Base-by-base conservation (phyloP, 1,284 basidiomycete species). In the Cryptococcus amylolentus region DNA sequence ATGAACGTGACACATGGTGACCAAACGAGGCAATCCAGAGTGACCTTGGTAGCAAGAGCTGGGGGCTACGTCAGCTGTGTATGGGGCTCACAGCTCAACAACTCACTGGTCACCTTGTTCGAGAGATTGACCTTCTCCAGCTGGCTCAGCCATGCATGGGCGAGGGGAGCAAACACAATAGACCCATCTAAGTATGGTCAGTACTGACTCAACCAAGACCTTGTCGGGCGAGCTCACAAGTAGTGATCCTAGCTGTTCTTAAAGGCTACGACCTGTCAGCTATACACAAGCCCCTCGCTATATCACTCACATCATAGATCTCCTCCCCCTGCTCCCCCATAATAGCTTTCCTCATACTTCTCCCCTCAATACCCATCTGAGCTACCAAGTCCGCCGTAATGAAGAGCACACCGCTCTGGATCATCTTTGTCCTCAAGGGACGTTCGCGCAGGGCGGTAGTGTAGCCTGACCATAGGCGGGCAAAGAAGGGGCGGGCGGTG, bases 351-450 rank as follows among this genome's bases (percentile, higher is more conserved):
- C 26, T 46, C 26, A 70, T 42, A 13, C 87, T 86, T 67, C 78
- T 83, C 59, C 79, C 79, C 69, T 92, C 91, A 28, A 92, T 83
- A 0, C 80, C 85, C 70, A 92, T 87, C 73, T 92, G 90, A 0
- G 90, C 89, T 39, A 92, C 81, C 1, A 89, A 67, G 69, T 93
- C 91, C n/a, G 89, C 90, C 9, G 84, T 78, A 45, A 68, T 85
- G 65, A 89, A 91, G 16, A 91, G 77, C 44, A 85, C 69, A 1
- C 82, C 84, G 1, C 87, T 86, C 0, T 88, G 88, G 37, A 65
- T 54, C 70, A 72, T 73, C 51, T 70, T 71, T 5, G 73, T 75
- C 28, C 65, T 56, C 8, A 75, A 57, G 3, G 73, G 73, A n/a
- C 53, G 52, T 12, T 52, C 51, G 13, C 52, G 46, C 14, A 73